These are phyloP conservation scores for Intubia oerlemansii DNA, from an alignment of 2,329 filamentous ascomycete genomes.

Conservation along the genomic window DNA sequence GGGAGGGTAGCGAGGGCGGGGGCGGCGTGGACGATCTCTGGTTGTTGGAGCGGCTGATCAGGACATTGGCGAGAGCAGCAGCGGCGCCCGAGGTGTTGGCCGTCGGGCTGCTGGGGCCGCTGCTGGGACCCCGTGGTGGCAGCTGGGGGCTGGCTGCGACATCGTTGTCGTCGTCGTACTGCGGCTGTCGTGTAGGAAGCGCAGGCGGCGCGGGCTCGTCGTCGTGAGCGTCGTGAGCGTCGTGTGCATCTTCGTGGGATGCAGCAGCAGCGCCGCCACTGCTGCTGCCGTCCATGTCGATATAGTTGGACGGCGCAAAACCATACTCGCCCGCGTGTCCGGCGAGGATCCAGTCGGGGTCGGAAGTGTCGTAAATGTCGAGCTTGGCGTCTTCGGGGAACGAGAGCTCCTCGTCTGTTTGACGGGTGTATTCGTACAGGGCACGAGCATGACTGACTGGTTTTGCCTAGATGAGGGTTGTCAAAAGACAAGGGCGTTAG, in stretches of 20 bases:
- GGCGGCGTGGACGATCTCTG: constrained; percentile 21
- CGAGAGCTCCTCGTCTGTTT: constrained; percentile 94
- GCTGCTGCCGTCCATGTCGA: constrained; percentile 35
- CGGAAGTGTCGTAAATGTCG: constrained; percentile 70
- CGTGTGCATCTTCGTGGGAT: constrained; percentile 18
- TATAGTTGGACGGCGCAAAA: constrained; percentile 92
- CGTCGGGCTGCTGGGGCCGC: constrained; percentile 13
- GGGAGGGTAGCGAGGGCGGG: constrained; percentile 36
- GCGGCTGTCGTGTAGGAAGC: constrained; percentile 21
- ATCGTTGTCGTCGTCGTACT: constrained; percentile 15
- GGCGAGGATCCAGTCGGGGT: constrained; percentile 92
- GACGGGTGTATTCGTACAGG: constrained; percentile 94
- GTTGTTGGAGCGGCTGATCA: constrained; percentile 19
- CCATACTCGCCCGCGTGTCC: constrained; percentile 71
- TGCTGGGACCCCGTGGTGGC: constrained; percentile 14
- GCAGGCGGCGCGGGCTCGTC: constrained; percentile 19
- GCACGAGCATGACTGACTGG: constrained; percentile 51
- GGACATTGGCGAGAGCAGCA: constrained; percentile 31
- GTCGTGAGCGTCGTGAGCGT: no score
- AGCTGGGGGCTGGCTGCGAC: constrained; percentile 19
- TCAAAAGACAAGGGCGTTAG: constrained; percentile 1
- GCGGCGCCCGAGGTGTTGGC: constrained; percentile 22
- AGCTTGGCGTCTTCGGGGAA: constrained; percentile 76
- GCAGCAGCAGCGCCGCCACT: constrained; percentile 10
- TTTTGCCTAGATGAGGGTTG: constrained; percentile 26